Evolutionary conservation across 805 yeast species (phyloP).

Genomic region (Ogataea dorogensis): DNA sequence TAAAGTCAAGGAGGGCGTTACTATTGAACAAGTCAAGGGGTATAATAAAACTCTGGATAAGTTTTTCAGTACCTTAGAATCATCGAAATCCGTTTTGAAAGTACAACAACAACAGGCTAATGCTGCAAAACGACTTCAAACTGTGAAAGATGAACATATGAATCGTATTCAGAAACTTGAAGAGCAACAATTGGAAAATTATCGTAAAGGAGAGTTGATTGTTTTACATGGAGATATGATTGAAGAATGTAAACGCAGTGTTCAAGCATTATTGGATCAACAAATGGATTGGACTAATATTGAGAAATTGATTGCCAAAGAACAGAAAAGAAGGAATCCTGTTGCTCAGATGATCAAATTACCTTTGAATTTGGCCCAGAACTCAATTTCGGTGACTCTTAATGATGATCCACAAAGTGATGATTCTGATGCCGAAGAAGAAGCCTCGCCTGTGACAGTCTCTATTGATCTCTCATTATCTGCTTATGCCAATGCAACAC

Average conservation of each 20-base stretch:
- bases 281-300: conserved; percentile 95
- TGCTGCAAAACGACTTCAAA: conserved; percentile 70
- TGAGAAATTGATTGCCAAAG: conserved; percentile 68
- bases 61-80: conserved; percentile 82
- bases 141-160: conserved; percentile 71
- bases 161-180: conserved; percentile 65
- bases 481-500: conserved; percentile 86
- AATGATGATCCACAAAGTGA: conserved; percentile 37
- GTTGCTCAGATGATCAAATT: conserved; percentile 61
- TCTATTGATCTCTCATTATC: conserved; percentile 67
- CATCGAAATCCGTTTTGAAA: conserved; percentile 70
- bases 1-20: conserved; percentile 29
- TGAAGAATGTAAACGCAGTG: conserved; percentile 66
- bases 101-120: conserved; percentile 74
- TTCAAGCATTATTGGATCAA: conserved; percentile 66
- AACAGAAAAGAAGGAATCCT: conserved; percentile 61
- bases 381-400: conserved; percentile 58
- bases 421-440: conserved; percentile 1
- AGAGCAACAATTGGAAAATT: conserved; percentile 61
- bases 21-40: conserved; percentile 50
- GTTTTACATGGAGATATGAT: conserved; percentile 67
- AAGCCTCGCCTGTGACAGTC: conserved; percentile 42
- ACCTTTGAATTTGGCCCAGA: conserved; percentile 69
- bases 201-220: conserved; percentile 69
- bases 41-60: conserved; percentile 81